Evolutionary conservation across 2,329 filamentous ascomycete species (phyloP), one percentile per base, ranked within the genome.

Genomic region (Phoma sp.): DNA sequence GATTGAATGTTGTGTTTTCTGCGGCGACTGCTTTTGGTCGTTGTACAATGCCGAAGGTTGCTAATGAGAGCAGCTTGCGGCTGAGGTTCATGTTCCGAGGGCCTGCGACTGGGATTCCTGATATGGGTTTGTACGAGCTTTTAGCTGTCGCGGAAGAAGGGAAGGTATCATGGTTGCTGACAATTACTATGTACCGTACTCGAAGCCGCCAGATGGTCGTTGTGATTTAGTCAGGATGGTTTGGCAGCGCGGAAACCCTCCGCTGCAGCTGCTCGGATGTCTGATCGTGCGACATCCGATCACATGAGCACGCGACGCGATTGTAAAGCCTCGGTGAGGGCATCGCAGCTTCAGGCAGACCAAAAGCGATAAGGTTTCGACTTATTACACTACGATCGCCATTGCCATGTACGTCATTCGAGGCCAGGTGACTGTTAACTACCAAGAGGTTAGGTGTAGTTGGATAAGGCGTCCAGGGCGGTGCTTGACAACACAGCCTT

Each of bases 1-100:
- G 69, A 20, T 69, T 71, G 50, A 57, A 59, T 1, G 67, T 64
- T 4, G 49, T 60, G 42, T 69, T 69, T 7, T 59, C 57, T 26
- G 61, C 57, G 7, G 55, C 52, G 20, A 46, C 47, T 45, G 52
- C 57, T 26, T 43, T 46, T 15, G 51, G 34, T 36, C 51, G 33
- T 30, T 37, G 39, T 29, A 40, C n/a, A 29, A 48, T 29, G 34
- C 45, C 45, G n/a, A 59, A 53, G 23, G 57, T 57, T 55, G 57
- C 32, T 20, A 67, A 32, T 25, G 59, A 49, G 7, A 60, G 55
- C 17, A 53, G 45, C 23, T 55, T 56, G 30, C 56, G 56, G 10
- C 25, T 23, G 12, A 65, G 32, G 55, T 38, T 64, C 65, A 67
- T 67, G 47, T 42, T 64, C 43, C 40, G 15, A 25, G 7, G 11